Percentiles rank a stretch among this genome's conserved stretches.
Conservation (phyloP, 2,329 filamentous ascomycete species). For the Sarocladium kiliense region DNA sequence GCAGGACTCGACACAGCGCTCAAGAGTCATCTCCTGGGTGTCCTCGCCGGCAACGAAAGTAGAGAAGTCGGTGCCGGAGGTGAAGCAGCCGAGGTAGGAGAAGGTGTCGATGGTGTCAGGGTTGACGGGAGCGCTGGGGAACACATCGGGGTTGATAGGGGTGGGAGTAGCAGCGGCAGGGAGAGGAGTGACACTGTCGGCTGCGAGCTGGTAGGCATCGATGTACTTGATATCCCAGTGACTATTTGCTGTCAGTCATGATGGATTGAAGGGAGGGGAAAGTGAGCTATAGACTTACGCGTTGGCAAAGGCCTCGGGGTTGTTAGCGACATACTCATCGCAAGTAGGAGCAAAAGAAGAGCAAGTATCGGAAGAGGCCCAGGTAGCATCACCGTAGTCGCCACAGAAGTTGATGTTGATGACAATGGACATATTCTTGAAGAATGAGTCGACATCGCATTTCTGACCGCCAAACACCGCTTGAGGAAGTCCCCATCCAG, state of each 20-base stretch:
- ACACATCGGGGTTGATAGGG: slow-evolving; percentile 6
- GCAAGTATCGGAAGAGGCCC: slow-evolving; percentile 35
- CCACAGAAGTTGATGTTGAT: slow-evolving; percentile 77
- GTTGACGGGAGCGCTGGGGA: slow-evolving; percentile 19
- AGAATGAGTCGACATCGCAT: slow-evolving; percentile 63
- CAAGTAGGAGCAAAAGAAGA: slow-evolving; percentile 37
- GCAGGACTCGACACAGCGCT: slow-evolving; percentile 34
- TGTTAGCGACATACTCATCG: slow-evolving; percentile 39
- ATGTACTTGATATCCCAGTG: slow-evolving; percentile 53
- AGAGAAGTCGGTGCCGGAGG: slow-evolving; percentile 28
- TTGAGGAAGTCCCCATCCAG: slow-evolving; percentile 61
- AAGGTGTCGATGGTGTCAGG: slow-evolving; percentile 27
- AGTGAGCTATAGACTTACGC: slow-evolving; percentile 20
- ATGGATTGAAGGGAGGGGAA: background rate
- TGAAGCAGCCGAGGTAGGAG: slow-evolving; percentile 36
- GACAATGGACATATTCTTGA: slow-evolving; percentile 65
- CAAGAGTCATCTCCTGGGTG: slow-evolving; percentile 31
- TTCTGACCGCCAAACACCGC: slow-evolving; percentile 59
- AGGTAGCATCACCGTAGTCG: slow-evolving; percentile 57
- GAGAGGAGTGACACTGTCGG: background rate
- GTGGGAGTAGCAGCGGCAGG: background rate
- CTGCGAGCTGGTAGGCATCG: slow-evolving; percentile 34
- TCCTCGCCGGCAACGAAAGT: slow-evolving; percentile 27
- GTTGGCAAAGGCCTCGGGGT: slow-evolving; percentile 36
- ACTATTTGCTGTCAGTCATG: slow-evolving; percentile 14